Evolutionary conservation across 495 filamentous ascomycete species (phyloP), one percentile per base, ranked within the genome.

Genomic region (Pseudoneurospora amorphoporcata): DNA sequence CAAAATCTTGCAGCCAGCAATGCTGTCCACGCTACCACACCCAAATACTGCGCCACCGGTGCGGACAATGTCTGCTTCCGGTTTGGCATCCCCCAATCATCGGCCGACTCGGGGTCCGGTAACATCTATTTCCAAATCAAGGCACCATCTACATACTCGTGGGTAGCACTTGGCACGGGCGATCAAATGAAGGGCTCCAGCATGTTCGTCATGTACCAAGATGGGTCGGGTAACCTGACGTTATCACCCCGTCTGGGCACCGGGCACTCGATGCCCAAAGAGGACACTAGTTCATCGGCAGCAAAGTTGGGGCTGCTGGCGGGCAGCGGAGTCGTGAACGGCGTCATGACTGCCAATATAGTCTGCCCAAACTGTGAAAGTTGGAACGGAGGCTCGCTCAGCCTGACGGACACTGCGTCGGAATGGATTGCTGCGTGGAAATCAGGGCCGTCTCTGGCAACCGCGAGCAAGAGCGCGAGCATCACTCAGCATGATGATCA

Each of bases 341-440:
- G 82, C 19, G 83, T 82, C 38, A 89, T 92, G 85, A 85, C 87
- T 40, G 91, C 90, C 68, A 92, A 91, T 77, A 78, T 93, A 40
- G 83, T 72, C 19, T 86, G 84, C 74, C 72, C 75, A 29, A 84
- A 84, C 75, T 85, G 84, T 72, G 79, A 82, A 42, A 73, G 79
- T 77, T 90, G 88, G 79, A 81, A 84, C 68, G 89, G 83, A 40
- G 93, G 92, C 4, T 78, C 79, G 72, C 89, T 91, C 86, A 82
- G 77, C 12, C 82, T 88, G n/a, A 83, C 73, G 29, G 76, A 84
- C 73, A 77, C 83, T 1, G 78, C 75, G 8, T 85, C 86, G 23
- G 75, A 80, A 14, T 95, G 91, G 88, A 91, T 97, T 73, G 90
- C 85, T 76, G 90, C 90, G 2, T 85, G 86, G 78, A 88, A 88